A percentile compares a stretch with the other conserved stretches of the same genome.
Evolutionary conservation across 768 basidiomycete species (phyloP).

Genomic region (Leccinellum rugosiceps): DNA sequence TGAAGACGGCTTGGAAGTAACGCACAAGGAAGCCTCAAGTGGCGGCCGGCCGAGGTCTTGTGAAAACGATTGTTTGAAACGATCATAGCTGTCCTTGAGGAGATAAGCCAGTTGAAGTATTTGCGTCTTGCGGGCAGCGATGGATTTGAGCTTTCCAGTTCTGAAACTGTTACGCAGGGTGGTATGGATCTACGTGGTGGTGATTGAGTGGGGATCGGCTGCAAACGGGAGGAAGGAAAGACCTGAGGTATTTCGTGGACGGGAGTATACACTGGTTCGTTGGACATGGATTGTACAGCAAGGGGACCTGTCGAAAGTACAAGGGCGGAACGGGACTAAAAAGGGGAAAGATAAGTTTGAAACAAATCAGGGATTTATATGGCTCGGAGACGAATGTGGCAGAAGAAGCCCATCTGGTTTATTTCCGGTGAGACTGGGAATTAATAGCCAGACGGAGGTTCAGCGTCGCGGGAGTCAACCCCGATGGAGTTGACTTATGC

Average conservation of each 20-base stretch:
- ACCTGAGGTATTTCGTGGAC: conserved; percentile 54
- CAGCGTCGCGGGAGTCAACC: neutral
- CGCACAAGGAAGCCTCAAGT: conserved; percentile 55
- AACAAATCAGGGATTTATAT: too few species aligned
- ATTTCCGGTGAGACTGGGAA: neutral
- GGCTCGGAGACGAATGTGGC: neutral
- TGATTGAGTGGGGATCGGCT: neutral
- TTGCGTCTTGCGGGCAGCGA: conserved; percentile 71
- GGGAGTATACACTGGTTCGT: conserved; percentile 42
- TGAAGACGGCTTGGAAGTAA: conserved; percentile 2
- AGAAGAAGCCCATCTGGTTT: neutral
- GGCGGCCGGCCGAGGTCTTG: conserved; percentile 63
- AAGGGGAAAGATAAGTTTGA: neutral
- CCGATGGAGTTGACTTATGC: neutral
- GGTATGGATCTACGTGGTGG: conserved; percentile 47
- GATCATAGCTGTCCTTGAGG: conserved; percentile 66
- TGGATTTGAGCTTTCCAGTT: conserved; percentile 63
- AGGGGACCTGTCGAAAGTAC: neutral
- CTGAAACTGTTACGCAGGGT: conserved; percentile 56
- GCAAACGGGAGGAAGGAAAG: conserved; percentile 1
- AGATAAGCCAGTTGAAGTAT: conserved; percentile 72
- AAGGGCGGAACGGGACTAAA: neutral
- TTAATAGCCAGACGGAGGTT: neutral
- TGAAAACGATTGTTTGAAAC: conserved; percentile 55
- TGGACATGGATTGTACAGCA: conserved; percentile 13